Percentiles rank a stretch among this genome's conserved stretches.
Evolutionary conservation across 495 filamentous ascomycete species (phyloP).

Genomic region (Cenococcum geophilum): DNA sequence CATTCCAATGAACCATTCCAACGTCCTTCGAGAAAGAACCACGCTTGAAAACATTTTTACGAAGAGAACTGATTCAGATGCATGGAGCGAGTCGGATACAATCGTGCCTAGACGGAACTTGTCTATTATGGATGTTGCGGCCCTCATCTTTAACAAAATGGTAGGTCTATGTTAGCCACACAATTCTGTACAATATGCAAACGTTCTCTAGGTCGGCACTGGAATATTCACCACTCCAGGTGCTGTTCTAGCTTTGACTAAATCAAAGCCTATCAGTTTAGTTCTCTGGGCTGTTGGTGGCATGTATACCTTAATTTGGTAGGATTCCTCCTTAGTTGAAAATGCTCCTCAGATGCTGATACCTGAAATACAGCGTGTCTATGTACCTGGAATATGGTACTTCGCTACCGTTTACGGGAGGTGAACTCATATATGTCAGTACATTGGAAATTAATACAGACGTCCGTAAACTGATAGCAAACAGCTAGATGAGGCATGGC

Average conservation of each 20-base stretch:
- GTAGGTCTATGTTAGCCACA: not conserved
- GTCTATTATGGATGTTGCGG: constrained; percentile 13
- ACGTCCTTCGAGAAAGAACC: not conserved
- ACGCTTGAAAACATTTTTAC: not conserved
- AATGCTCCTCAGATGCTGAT: not conserved
- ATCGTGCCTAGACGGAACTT: constrained; percentile 13
- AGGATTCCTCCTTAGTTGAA: not conserved
- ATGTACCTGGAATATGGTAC: constrained; percentile 14
- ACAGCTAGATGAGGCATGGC: constrained; percentile 14
- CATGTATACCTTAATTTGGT: not conserved
- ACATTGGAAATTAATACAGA: not conserved
- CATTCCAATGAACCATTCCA: too few species aligned
- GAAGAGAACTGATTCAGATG: constrained; percentile 5
- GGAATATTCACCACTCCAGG: constrained; percentile 11
- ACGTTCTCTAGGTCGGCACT: constrained; percentile 8
- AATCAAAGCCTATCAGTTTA: constrained; percentile 3
- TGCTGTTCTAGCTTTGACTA: constrained; percentile 6
- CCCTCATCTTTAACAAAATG: constrained; percentile 17
- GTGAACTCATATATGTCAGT: constrained; percentile 16
- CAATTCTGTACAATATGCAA: not conserved
- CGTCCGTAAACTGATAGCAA: not conserved
- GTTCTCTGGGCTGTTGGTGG: not conserved
- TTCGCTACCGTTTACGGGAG: constrained; percentile 13
- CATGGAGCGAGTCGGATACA: constrained; percentile 9
- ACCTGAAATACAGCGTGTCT: not conserved